Evolutionary conservation across 768 basidiomycete species (phyloP).

Genomic region (Crucibulum laeve): DNA sequence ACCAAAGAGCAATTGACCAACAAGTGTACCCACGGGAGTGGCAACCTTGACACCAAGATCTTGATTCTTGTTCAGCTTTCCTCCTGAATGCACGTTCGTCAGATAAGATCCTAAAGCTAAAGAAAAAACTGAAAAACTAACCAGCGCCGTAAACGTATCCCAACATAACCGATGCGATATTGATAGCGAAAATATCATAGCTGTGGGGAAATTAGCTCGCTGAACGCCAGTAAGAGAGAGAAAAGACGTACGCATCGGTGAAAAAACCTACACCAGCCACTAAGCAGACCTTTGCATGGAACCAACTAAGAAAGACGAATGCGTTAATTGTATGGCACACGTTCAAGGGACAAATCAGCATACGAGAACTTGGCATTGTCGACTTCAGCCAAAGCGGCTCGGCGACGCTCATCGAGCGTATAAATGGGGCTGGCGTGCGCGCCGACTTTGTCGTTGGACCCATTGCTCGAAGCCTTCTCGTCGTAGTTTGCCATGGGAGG

Average conservation of each 20-base stretch:
- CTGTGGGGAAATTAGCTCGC: constrained; percentile 18
- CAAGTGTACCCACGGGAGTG: constrained; percentile 69
- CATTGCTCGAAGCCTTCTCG: constrained; percentile 33
- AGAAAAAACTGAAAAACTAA: constrained; percentile 3
- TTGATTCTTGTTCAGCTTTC: constrained; percentile 52
- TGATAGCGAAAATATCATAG: constrained; percentile 89
- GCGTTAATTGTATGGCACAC: constrained; percentile 1
- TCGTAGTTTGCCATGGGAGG: constrained; percentile 30
- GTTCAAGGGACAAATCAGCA: constrained; percentile 16
- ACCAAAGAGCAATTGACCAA: constrained; percentile 76
- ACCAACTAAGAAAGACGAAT: constrained; percentile 48
- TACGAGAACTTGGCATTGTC: constrained; percentile 86
- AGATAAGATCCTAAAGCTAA: background rate
- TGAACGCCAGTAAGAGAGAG: constrained; percentile 1
- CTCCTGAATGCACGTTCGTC: constrained; percentile 17
- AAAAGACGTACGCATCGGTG: constrained; percentile 64
- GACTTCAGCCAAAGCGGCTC: constrained; percentile 79
- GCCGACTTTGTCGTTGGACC: constrained; percentile 22
- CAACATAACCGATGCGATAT: constrained; percentile 79
- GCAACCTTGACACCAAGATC: constrained; percentile 77
- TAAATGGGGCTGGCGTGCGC: constrained; percentile 27
- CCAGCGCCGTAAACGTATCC: constrained; percentile 69
- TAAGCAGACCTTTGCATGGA: constrained; percentile 75
- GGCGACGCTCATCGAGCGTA: constrained; percentile 64
- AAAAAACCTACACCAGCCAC: constrained; percentile 86